Evolutionary conservation across 148 eudicot species (phyloP).

Genomic region (Euryodendron excelsum): DNA sequence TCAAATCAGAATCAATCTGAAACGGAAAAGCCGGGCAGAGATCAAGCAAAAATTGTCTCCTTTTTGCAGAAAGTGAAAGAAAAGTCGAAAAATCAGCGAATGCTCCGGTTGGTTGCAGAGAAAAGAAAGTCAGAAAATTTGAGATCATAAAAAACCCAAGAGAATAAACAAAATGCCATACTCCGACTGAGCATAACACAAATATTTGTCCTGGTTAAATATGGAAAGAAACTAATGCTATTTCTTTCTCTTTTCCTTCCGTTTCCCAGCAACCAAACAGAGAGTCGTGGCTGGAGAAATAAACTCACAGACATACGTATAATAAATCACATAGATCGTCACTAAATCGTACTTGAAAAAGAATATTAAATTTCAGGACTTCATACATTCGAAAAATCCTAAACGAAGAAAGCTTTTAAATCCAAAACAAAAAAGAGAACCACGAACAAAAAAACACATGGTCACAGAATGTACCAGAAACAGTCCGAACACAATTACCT

Average conservation of each 20-base stretch:
- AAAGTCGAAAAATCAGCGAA: slow-evolving; percentile 1
- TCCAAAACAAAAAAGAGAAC: no score
- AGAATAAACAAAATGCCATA: not conserved
- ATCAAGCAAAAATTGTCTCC: not conserved
- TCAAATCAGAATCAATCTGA: slow-evolving; percentile 3
- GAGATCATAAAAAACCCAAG: not conserved
- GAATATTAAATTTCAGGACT: not conserved
- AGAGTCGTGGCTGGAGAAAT: not conserved
- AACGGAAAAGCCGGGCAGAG: not conserved
- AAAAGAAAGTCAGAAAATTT: not conserved
- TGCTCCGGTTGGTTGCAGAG: not conserved
- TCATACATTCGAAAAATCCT: not conserved
- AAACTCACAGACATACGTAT: not conserved
- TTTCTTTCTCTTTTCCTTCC: not conserved
- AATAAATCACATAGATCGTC: not conserved
- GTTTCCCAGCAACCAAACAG: slow-evolving; percentile 6
- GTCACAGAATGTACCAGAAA: not conserved
- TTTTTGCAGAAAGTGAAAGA: not conserved
- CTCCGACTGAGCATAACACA: not conserved
- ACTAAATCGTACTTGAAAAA: not conserved
- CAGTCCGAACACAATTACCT: not conserved
- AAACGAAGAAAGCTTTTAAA: not conserved
- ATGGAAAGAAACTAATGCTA: not conserved
- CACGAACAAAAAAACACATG: not conserved
- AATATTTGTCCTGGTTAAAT: not conserved